Evolutionary conservation across 1,284 basidiomycete species (phyloP), one percentile per base, ranked within the genome.

Genomic region (Neolentinus lepideus): DNA sequence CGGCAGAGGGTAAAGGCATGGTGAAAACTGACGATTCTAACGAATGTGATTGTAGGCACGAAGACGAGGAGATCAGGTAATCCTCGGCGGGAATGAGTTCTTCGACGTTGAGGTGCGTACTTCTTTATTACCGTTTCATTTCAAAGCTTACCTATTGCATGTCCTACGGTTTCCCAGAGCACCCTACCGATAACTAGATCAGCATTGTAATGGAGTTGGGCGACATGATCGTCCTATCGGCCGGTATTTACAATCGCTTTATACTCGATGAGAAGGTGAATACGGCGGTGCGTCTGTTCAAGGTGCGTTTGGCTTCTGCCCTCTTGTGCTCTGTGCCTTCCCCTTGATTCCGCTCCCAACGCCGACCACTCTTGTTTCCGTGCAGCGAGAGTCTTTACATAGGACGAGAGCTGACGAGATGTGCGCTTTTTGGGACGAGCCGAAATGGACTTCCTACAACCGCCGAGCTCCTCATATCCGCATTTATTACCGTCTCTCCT

Each of bases 11-110:
- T n/a, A n/a, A n/a, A n/a, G n/a, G n/a, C n/a, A n/a, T n/a, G n/a
- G n/a, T n/a, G n/a, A n/a, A n/a, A n/a, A n/a, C n/a, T n/a, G n/a
- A n/a, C n/a, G 10, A 55, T 35, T 36, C 48, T 57, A 35, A 56
- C 58, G 51, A 16, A 6, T 2, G 56, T 57, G 16, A 14, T 4
- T 8, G 19, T 57, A 91, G 88, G 64, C 92, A 94, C 63, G 91
- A 94, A 69, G 92, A 94, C 62, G 92, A 94, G 68, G 92, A 94
- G 71, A 94, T 94, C 62, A 78, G 92, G 16, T 96, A 90, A 85
- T 94, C 60, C 75, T 90, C 43, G 77, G 79, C 0, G 93, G 92
- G 6, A 84, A 81, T 48, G 92, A 91, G 0, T 96, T 84, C 75
- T 95, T 94, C 64, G 92, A 94, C 60, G 79, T 93, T 29, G 90